These are phyloP conservation scores for Keqinozyma sinolaborantium DNA, from an alignment of 1,139 yeast genomes.

Conservation along the genomic window DNA sequence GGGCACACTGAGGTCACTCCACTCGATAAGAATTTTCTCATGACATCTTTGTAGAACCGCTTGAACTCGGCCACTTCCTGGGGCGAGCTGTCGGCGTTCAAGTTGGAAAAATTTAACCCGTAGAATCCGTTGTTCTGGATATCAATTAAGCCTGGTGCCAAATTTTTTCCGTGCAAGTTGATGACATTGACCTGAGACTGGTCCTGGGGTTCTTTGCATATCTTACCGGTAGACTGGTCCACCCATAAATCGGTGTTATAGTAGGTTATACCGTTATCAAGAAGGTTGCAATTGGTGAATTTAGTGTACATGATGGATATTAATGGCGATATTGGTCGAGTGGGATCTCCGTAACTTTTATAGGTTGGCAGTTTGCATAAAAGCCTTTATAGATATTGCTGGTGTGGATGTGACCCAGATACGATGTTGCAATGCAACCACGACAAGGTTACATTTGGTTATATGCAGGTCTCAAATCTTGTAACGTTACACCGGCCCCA, in stretches of 20 bases:
- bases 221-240: slow-evolving; percentile 41
- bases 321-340: too few relatives aligned
- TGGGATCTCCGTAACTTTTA: too few relatives aligned
- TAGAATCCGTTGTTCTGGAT: slow-evolving; percentile 62
- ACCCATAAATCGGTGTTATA: slow-evolving; percentile 43
- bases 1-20: slow-evolving; percentile 64
- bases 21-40: slow-evolving; percentile 47
- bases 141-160: slow-evolving; percentile 62
- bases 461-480: neutral
- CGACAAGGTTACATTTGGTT: slow-evolving; percentile 1
- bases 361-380: too few relatives aligned
- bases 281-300: slow-evolving; percentile 51
- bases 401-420: neutral
- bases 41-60: slow-evolving; percentile 38
- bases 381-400: too few relatives aligned
- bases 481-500: slow-evolving; percentile 1
- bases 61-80: slow-evolving; percentile 30
- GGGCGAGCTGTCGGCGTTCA: slow-evolving; percentile 30
- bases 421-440: neutral
- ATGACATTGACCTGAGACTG: slow-evolving; percentile 22
- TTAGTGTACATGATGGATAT: slow-evolving; percentile 10
- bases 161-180: slow-evolving; percentile 45
- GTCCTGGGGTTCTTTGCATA: slow-evolving; percentile 21
- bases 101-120: slow-evolving; percentile 53
- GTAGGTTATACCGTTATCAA: slow-evolving; percentile 46